A percentile compares a stretch with the other conserved stretches of the same genome.
These are phyloP conservation scores for Nyctanthes arbortristis DNA, from an alignment of 257 asterid genomes.

Conservation along the genomic window DNA sequence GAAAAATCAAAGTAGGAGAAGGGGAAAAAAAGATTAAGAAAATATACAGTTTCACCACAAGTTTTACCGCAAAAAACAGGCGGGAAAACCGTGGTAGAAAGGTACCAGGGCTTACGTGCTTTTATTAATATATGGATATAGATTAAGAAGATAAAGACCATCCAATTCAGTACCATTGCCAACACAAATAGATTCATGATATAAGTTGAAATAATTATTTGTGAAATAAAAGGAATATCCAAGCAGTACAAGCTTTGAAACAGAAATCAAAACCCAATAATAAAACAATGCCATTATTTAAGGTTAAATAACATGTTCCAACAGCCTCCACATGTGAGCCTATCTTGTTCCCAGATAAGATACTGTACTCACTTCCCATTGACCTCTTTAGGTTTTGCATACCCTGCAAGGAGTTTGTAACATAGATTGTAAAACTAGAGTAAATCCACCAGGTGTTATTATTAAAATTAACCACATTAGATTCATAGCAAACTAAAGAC, in stretches of 20 bases:
- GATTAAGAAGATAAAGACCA: too few relatives aligned
- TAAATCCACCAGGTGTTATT: conserved; percentile 1
- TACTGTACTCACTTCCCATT: neutral
- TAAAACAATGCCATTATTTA: neutral
- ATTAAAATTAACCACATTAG: neutral
- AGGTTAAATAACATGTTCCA: conserved; percentile 1
- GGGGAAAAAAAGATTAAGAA: too few relatives aligned
- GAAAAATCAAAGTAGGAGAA: too few relatives aligned
- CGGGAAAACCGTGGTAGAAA: too few relatives aligned
- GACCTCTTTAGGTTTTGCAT: neutral
- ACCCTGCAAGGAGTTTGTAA: neutral
- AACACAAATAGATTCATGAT: too few relatives aligned
- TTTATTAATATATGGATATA: too few relatives aligned
- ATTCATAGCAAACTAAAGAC: conserved; percentile 2
- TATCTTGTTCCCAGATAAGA: too few relatives aligned
- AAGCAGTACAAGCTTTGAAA: neutral
- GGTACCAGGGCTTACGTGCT: too few relatives aligned
- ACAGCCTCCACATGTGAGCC: neutral
- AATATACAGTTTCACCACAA: too few relatives aligned
- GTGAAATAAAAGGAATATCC: neutral
- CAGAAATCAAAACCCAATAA: neutral
- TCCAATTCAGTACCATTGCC: too few relatives aligned
- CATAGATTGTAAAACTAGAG: neutral
- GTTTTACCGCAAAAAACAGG: too few relatives aligned
- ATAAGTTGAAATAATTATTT: too few relatives aligned